Evolutionary conservation across 345 rosid species (phyloP), one percentile per base, ranked within the genome.

Genomic region (Mercurialis annua): DNA sequence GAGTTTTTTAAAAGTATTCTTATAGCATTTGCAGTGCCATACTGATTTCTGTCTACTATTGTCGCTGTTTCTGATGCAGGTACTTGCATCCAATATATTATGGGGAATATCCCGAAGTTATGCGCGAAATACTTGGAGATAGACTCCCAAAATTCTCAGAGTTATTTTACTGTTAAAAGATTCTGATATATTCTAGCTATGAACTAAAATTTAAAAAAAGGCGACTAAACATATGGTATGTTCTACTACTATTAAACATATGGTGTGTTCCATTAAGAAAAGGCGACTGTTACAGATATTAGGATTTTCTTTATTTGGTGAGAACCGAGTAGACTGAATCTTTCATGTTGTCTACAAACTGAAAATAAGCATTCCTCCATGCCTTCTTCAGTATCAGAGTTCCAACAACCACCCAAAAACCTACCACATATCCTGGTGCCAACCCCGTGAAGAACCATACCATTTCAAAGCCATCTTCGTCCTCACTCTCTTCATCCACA

Each of bases 81-180:
- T 90, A 80, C 85, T 72, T 92, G 62, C 72, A 86, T 78, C 98
- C 98, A 29, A 69, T 92, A 54, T 88, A 77, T 74, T 80, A 46
- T 79, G 98, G 97, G 69, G 89, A 92, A 61, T 92, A 90, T 76
- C 98, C 98, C 8, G 82, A 78, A 67, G 78, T 77, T 67, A 88
- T 88, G 98, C 88, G 76, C 31, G 80, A 82, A 72, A 69, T 48
- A 67, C 68, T 92, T 49, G 90, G 96, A 61, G 82, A 81, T 44
- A 77, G 16, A 69, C 98, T 92, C 46, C 98, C 98, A 29, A 65
- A 66, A 58, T 92, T 92, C 78, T 77, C 87, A 1, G 71, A 81
- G 40, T n/a, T n/a, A n/a, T n/a, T n/a, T n/a, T n/a, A n/a, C n/a
- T n/a, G n/a, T n/a, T n/a, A n/a, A n/a, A n/a, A n/a, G n/a, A n/a